phyloP scores from a whole-genome alignment of 352 stramenopile genomes.

The Globisporangium cederbergense region DNA sequence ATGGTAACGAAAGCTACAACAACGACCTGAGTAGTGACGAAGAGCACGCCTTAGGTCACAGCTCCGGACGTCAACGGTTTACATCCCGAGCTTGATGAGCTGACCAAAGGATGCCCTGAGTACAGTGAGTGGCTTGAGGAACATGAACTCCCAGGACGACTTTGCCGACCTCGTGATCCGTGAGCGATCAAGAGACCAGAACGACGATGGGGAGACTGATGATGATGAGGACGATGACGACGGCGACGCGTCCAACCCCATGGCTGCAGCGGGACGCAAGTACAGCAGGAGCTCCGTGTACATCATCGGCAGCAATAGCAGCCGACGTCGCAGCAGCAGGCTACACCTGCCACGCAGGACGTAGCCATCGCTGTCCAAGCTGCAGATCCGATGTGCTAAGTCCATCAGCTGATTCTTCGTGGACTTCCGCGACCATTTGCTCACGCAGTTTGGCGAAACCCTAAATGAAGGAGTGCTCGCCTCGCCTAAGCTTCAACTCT shows the following conservation, averaged over 20 bases:
- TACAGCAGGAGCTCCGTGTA: conserved; percentile 16
- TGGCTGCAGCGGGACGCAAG: conserved; percentile 5
- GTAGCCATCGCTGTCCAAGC: conserved; percentile 29
- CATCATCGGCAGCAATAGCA: conserved; percentile 6
- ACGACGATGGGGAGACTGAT: conserved; percentile 1
- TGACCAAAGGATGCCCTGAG: background rate
- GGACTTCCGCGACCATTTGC: conserved; percentile 44
- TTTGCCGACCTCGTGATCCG: conserved; percentile 1
- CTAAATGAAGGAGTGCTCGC: background rate
- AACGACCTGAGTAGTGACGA: conserved; percentile 14
- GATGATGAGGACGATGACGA: background rate
- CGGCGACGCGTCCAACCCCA: conserved; percentile 6
- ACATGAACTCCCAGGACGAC: background rate
- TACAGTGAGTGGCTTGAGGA: background rate
- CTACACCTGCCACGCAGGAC: conserved; percentile 7
- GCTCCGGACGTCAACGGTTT: conserved; percentile 7
- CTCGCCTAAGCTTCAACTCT: background rate
- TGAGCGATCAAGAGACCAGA: background rate
- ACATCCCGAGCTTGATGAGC: conserved; percentile 5
- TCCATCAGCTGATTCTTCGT: conserved; percentile 39
- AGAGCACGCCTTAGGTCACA: background rate
- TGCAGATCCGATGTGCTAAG: conserved; percentile 28
- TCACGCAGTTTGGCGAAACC: conserved; percentile 29
- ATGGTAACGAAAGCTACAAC: background rate
- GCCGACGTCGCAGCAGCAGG: background rate